Evolutionary conservation across 495 filamentous ascomycete species (phyloP).

Genomic region (Tuber magnatum): DNA sequence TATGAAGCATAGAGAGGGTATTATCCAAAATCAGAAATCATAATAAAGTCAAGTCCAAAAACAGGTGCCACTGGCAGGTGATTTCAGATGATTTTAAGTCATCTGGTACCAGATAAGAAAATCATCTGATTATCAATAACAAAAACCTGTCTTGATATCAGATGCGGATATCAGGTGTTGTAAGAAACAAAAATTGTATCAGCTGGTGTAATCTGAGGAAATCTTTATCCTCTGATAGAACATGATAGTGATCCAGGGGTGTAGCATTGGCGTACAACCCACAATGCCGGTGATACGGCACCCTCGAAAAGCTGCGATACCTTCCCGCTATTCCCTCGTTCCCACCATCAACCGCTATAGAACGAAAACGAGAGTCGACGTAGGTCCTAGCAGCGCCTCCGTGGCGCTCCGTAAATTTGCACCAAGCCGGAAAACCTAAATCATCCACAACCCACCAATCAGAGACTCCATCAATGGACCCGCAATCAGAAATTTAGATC

Average conservation of each 20-base stretch:
- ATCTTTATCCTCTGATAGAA: not conserved
- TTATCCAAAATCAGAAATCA: too few relatives aligned
- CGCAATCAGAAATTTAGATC: not conserved
- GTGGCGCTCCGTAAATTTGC: not conserved
- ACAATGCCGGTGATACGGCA: not conserved
- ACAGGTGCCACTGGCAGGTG: too few relatives aligned
- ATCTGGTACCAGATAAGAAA: too few relatives aligned
- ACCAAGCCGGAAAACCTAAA: not conserved
- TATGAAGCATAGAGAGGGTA: too few relatives aligned
- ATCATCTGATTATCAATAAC: too few relatives aligned
- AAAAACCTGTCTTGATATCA: not conserved
- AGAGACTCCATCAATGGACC: not conserved
- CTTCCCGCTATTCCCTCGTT: not conserved
- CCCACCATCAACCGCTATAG: not conserved
- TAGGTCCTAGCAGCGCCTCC: not conserved
- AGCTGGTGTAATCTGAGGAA: not conserved
- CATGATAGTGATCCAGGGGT: not conserved
- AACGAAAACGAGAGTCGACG: not conserved
- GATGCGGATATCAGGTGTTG: not conserved
- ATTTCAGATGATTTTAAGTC: too few relatives aligned
- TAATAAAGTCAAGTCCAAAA: too few relatives aligned
- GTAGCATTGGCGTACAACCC: not conserved
- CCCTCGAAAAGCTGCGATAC: not conserved
- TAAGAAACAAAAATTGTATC: not conserved
- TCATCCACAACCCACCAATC: not conserved